phyloP scores from a whole-genome alignment of 371 early-diverging fungal genomes.

The Mucor irregularis region DNA sequence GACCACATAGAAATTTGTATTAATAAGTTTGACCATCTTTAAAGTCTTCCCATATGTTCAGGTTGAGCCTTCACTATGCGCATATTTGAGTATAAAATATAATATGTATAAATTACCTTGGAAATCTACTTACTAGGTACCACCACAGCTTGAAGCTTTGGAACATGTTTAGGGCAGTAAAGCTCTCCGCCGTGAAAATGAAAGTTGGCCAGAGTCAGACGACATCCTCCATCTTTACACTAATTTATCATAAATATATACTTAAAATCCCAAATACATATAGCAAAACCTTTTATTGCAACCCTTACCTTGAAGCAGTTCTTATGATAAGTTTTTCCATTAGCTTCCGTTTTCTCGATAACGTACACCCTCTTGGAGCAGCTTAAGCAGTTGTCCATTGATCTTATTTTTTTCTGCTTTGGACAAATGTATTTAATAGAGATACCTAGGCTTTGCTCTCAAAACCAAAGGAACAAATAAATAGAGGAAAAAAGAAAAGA shows the following conservation, averaged over 20 bases:
- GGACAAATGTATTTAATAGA: too few species aligned
- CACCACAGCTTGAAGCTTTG: conserved; percentile 38
- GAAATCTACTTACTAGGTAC: background rate
- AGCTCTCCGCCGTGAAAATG: conserved; percentile 31
- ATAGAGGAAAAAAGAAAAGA: too few species aligned
- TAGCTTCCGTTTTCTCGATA: conserved; percentile 65
- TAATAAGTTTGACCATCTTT: too few species aligned
- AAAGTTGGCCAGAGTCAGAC: conserved; percentile 39
- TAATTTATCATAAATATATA: conserved; percentile 1
- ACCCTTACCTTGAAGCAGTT: conserved; percentile 52
- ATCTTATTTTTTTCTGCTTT: conserved; percentile 9
- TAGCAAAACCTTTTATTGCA: background rate
- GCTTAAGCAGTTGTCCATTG: conserved; percentile 36
- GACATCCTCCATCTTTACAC: conserved; percentile 41
- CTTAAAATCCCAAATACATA: background rate
- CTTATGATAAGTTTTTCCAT: conserved; percentile 58
- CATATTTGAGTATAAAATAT: background rate
- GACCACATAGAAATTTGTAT: too few species aligned
- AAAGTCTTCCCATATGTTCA: conserved; percentile 1
- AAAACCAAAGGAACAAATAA: too few species aligned
- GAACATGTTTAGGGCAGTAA: conserved; percentile 45
- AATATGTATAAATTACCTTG: background rate
- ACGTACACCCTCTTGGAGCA: conserved; percentile 62
- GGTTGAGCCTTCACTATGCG: background rate
- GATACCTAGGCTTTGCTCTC: too few species aligned